Percentiles rank a stretch among this genome's conserved stretches.
Evolutionary conservation across 2,329 filamentous ascomycete genomes (phyloP).

Genomic region (Fusarium sp.): DNA sequence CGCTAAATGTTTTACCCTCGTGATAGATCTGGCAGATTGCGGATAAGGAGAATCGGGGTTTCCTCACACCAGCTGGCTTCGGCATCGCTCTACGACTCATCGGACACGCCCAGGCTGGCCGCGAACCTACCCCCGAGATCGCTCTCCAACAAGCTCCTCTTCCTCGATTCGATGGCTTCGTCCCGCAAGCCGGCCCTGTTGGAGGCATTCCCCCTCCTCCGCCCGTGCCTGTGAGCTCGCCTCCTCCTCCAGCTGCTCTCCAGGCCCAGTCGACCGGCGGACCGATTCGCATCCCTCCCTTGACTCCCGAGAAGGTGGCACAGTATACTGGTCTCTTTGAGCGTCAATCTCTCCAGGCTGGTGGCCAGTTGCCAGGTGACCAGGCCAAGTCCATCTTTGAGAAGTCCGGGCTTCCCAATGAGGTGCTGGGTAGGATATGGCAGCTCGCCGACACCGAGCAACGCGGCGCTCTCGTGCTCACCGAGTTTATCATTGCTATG

Average conservation of each 20-base stretch:
- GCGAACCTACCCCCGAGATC: conserved; percentile 82
- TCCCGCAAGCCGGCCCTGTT: conserved; percentile 48
- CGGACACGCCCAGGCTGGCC: conserved; percentile 91
- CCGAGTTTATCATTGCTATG: conserved; percentile 98
- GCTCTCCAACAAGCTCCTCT: conserved; percentile 89
- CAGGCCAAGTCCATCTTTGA: conserved; percentile 95
- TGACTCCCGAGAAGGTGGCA: conserved; percentile 87
- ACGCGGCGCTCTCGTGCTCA: conserved; percentile 84
- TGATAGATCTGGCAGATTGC: conserved; percentile 97
- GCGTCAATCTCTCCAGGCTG: conserved; percentile 81
- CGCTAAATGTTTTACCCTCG: conserved; percentile 8
- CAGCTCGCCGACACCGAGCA: conserved; percentile 94
- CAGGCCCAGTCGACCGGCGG: conserved; percentile 72
- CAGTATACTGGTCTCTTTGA: conserved; percentile 94
- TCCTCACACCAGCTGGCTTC: conserved; percentile 93
- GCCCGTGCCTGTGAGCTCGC: conserved; percentile 46
- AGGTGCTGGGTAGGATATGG: conserved; percentile 95
- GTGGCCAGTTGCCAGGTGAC: conserved; percentile 79
- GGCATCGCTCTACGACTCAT: conserved; percentile 93
- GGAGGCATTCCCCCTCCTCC: conserved; percentile 59
- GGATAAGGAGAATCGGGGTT: conserved; percentile 94
- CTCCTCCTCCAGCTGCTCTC: conserved; percentile 63
- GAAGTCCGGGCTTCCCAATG: conserved; percentile 88
- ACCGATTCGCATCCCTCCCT: conserved; percentile 86
- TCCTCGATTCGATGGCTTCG: conserved; percentile 88